Evolutionary conservation across 192 early-diverging fungal species (phyloP).

Genomic region (Jimgerdemannia flammicorona): DNA sequence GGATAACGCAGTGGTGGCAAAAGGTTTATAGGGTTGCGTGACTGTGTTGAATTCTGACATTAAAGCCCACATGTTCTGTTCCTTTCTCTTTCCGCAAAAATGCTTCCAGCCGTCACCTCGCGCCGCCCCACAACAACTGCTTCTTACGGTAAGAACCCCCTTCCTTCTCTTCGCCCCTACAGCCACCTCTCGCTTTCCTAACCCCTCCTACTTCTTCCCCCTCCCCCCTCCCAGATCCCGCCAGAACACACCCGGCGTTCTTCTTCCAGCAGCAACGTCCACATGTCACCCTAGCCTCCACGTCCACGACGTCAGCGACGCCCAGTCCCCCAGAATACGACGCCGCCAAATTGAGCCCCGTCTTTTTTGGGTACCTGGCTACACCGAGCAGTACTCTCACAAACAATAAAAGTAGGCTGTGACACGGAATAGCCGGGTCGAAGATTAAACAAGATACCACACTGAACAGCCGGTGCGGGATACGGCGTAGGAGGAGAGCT

Average conservation of each 20-base stretch:
- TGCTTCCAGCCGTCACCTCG: background rate
- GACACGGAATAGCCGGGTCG: no score
- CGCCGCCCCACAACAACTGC: background rate
- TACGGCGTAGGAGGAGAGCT: no score
- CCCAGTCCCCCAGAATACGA: background rate
- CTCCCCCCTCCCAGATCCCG: background rate
- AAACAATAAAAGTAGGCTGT: background rate
- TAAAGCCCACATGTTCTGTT: no score
- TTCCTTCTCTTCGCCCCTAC: no score
- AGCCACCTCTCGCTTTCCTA: background rate
- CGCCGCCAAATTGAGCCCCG: background rate
- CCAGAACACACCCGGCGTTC: background rate
- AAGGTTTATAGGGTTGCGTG: background rate
- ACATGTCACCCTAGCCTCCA: slow-evolving; percentile 2
- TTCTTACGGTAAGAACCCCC: background rate
- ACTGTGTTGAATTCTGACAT: background rate
- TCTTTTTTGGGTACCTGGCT: background rate
- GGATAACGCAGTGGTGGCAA: background rate
- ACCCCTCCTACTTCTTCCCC: background rate
- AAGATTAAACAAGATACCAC: background rate
- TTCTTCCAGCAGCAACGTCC: slow-evolving; percentile 2
- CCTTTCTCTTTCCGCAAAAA: background rate
- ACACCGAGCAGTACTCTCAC: background rate
- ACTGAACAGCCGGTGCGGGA: background rate
- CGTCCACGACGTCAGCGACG: background rate